Base-by-base conservation (phyloP, 2,329 filamentous ascomycete genomes). In the Coniochaeta prunicola region DNA sequence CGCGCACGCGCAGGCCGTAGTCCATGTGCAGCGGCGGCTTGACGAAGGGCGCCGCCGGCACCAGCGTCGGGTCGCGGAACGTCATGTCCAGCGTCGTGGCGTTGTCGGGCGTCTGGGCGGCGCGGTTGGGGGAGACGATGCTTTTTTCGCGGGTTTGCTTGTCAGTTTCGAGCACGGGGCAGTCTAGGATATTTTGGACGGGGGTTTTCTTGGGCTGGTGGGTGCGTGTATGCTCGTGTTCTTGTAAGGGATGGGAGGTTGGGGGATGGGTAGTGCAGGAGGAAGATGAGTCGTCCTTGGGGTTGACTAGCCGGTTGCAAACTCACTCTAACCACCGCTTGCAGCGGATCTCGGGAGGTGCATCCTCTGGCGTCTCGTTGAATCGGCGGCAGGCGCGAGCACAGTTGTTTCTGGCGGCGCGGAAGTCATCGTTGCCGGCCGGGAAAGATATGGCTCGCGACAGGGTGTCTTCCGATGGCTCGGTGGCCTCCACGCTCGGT, bases 401-500 rank as follows among this genome's bases (percentile, higher is more conserved):
- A 45, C 68, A 69, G 4, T 63, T 62, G 45, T 67, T 64, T 10
- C 68, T 61, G 15, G 64, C 66, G 2, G 62, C 65, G 7, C 68
- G 68, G 36, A 70, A 70, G 61, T 69, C 68, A 26, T 64, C 59
- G 57, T 68, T 68, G 19, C 68, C 68, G 10, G 67, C 68, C 30
- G 67, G 67, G 59, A 68, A 70, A 40, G 66, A 58, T 36, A 68
- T 28, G 57, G 42, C 60, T 19, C 62, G 57, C 55, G 38, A 31
- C 6, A 88, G 67, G 1, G 81, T 81, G 74, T 91, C 87, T 60
- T 83, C 69, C 69, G 89, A 85, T 0, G 89, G 65, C 38, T 74
- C 69, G 0, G 85, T 85, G 1, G 77, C 72, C 9, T 50, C 24
- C 45, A 28, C 30, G 24, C 12, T 26, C 10, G 45, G 17, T 50